Evolutionary conservation across 768 basidiomycete species (phyloP).

Genomic region (Lentinula sp.): DNA sequence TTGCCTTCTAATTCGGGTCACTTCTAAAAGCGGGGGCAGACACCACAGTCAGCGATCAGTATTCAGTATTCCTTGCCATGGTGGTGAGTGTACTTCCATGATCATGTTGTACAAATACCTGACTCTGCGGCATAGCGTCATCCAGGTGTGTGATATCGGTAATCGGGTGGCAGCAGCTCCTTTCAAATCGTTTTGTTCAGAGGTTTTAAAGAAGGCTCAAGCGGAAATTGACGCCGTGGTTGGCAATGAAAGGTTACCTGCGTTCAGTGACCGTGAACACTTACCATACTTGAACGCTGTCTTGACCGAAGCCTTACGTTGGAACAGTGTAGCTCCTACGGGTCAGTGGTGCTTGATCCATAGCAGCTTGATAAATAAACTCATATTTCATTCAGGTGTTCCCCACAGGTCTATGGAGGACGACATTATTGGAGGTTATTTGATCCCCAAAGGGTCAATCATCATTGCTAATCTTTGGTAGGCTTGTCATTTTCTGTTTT

Average conservation of each 20-base stretch:
- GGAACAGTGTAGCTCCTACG: slow-evolving; percentile 40
- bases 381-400: slow-evolving; percentile 19
- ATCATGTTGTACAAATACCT: slow-evolving; percentile 12
- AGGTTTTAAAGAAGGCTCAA: slow-evolving; percentile 46
- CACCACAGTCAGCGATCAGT: slow-evolving; percentile 38
- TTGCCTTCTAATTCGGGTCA: slow-evolving; percentile 20
- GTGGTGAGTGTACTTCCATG: slow-evolving; percentile 10
- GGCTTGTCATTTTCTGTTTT: background rate
- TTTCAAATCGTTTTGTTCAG: slow-evolving; percentile 13
- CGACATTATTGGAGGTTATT: slow-evolving; percentile 35
- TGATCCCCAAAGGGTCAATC: slow-evolving; percentile 35
- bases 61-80: slow-evolving; percentile 46
- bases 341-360: slow-evolving; percentile 17
- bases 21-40: slow-evolving; percentile 37
- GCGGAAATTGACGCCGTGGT: slow-evolving; percentile 43
- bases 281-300: slow-evolving; percentile 45
- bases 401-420: slow-evolving; percentile 39
- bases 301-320: slow-evolving; percentile 41
- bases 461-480: slow-evolving; percentile 29
- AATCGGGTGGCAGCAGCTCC: background rate
- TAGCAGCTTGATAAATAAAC: background rate
- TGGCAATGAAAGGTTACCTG: slow-evolving; percentile 30
- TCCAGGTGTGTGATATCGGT: slow-evolving; percentile 15
- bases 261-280: slow-evolving; percentile 30
- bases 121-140: background rate